Evolutionary conservation across 2,329 filamentous ascomycete genomes (phyloP), one percentile per base, ranked within the genome.

Genomic region (Elsinoe perseae): DNA sequence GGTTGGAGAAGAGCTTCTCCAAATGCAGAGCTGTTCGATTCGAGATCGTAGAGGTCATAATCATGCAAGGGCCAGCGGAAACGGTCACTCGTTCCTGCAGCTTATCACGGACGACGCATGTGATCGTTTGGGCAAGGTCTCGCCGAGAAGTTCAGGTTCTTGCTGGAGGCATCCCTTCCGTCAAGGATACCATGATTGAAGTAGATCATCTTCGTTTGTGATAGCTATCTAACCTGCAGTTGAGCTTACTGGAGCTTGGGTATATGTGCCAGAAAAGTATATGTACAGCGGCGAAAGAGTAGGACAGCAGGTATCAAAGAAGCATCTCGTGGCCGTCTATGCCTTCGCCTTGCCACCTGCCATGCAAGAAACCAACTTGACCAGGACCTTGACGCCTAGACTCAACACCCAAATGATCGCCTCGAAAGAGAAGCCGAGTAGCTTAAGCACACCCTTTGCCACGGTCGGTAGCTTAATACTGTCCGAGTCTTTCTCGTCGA

Each of bases 341-440:
- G 28, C 25, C 18, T 52, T 52, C n/a, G 48, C 36, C 20, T 34
- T 52, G 28, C 30, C 48, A 20, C 48, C 48, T 23, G 30, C 30
- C 48, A 52, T 52, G 48, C 48, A 52, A n/a, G 48, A 52, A 6
- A 74, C 64, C 5, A 74, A 62, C 2, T 67, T 69, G 32, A 69
- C 64, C 18, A 74, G 64, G 34, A 73, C 64, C 66, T 72, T 75
- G 20, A 76, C 66, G 2, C 65, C 67, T 14, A 74, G 64, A 50
- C 67, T 67, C 5, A 76, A 55, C 42, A 75, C 66, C 59, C 69
- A 74, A 2, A 75, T 69, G 2, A 72, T 66, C 1, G 68, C 65
- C 62, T 73, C 75, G 55, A 76, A 70, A 4, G 65, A 67, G 60
- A 75, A 69, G 0, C 68, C 70, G 30, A 75, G 57, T 21, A 75